These are phyloP conservation scores for Thermoascus crustaceus DNA, from an alignment of 2,329 filamentous ascomycete genomes.

Conservation along the genomic window DNA sequence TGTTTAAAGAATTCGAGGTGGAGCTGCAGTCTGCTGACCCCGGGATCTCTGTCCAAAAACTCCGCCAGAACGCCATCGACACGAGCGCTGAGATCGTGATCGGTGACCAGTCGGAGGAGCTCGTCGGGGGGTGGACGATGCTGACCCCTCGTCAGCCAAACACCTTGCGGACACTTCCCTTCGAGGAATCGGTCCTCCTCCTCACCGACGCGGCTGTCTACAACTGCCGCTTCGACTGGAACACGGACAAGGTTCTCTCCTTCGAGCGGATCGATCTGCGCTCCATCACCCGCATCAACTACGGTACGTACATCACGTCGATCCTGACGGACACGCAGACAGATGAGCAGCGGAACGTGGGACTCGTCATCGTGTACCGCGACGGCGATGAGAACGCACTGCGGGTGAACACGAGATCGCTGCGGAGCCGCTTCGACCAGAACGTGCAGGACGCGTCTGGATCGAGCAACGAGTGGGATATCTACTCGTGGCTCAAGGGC, in stretches of 20 bases:
- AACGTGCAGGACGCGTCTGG: constrained; percentile 18
- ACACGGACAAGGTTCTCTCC: constrained; percentile 83
- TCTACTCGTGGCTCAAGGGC: constrained; percentile 34
- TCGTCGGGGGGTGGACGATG: constrained; percentile 83
- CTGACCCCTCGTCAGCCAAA: constrained; percentile 66
- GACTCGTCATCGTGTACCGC: constrained; percentile 70
- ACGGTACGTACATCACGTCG: constrained; percentile 84
- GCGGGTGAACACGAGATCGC: constrained; percentile 75
- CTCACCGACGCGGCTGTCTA: constrained; percentile 81
- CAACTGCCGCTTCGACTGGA: constrained; percentile 88
- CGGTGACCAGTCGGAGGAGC: constrained; percentile 71
- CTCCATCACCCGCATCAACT: constrained; percentile 63
- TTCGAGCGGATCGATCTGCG: constrained; percentile 79
- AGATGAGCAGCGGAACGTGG: constrained; percentile 73
- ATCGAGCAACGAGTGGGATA: constrained; percentile 30
- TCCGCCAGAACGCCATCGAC: constrained; percentile 84
- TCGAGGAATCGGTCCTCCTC: constrained; percentile 82
- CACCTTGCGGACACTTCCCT: constrained; percentile 59
- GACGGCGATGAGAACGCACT: constrained; percentile 63
- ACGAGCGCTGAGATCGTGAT: constrained; percentile 80
- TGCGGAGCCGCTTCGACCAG: constrained; percentile 53
- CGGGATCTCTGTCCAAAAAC: constrained; percentile 73
- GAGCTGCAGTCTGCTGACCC: constrained; percentile 92
- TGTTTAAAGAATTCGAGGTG: constrained; percentile 91
- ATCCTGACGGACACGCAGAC: constrained; percentile 70